Percentiles rank a stretch among this genome's conserved stretches.
Conservation (phyloP, 2,329 filamentous ascomycete genomes). For the Coniochaeta sp. region DNA sequence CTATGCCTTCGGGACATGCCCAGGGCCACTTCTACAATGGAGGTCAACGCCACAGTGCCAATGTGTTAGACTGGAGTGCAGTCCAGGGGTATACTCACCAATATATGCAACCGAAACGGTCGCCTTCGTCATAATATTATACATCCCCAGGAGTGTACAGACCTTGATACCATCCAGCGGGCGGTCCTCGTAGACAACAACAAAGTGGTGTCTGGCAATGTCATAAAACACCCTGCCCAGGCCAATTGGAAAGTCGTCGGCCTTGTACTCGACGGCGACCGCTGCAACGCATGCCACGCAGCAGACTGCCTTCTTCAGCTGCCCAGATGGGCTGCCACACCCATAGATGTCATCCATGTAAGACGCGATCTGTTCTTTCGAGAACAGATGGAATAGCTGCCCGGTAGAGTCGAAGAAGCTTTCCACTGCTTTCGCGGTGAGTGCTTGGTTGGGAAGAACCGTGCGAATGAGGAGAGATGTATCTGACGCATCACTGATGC, state of each 20-base stretch:
- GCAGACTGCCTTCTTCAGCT: slow-evolving; percentile 14
- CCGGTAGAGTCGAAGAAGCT: slow-evolving; percentile 19
- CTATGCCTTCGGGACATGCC: slow-evolving; percentile 16
- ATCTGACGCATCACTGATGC: neutral
- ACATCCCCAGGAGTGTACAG: slow-evolving; percentile 21
- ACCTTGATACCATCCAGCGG: slow-evolving; percentile 22
- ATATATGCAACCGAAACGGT: slow-evolving; percentile 20
- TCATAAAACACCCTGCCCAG: slow-evolving; percentile 17
- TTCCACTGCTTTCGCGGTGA: slow-evolving; percentile 12
- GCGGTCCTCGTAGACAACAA: slow-evolving; percentile 15
- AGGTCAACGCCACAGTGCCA: neutral
- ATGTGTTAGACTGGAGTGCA: neutral
- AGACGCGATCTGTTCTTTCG: slow-evolving; percentile 12
- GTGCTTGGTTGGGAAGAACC: neutral
- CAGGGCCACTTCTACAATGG: slow-evolving; percentile 17
- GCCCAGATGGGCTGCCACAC: slow-evolving; percentile 6
- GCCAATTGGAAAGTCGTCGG: slow-evolving; percentile 9
- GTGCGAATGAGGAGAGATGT: neutral
- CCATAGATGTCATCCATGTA: slow-evolving; percentile 10
- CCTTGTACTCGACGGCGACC: slow-evolving; percentile 20
- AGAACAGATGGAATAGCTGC: slow-evolving; percentile 22
- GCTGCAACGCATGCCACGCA: slow-evolving; percentile 19
- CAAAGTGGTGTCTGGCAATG: slow-evolving; percentile 19
- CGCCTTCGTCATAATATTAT: slow-evolving; percentile 22
- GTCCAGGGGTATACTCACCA: slow-evolving; percentile 13